Evolutionary conservation across 371 early-diverging fungal genomes (phyloP), one percentile per base, ranked within the genome.

Genomic region (Mucor circinelloides): DNA sequence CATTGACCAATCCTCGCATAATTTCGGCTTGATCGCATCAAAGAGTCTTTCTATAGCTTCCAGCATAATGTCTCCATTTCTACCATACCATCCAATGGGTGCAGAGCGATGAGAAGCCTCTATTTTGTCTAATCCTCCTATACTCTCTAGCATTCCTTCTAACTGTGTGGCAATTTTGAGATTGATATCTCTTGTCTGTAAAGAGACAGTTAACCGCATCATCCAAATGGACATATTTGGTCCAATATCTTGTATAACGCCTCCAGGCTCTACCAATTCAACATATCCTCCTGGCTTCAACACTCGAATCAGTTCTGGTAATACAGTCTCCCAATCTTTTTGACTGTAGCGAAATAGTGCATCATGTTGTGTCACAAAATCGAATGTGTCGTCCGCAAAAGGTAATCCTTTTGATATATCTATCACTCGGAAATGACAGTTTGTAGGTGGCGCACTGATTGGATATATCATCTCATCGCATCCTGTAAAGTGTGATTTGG

Each of bases 1-100:
- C 76, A 82, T 82, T 1, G 76, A 77, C 82, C 82, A 82, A 64
- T 82, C 82, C 17, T 82, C 82, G 50, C 80, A 82, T 23, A 82
- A 28, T 25, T 78, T 70, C 10, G 82, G 82, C 63, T 76, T 77
- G 50, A 73, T 64, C 0, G 82, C 74, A 52, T 79, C 78, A 64
- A 79, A 73, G 13, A 82, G 46, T 9, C 82, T 70, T 15, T 75
- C 73, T 13, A 72, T 15, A 17, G 68, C 67, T 58, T 82, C 82
- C 2, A 77, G 59, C 60, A 70, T 70, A n/a, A 79, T 57, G 63
- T 82, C 82, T 3, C 82, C 82, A 8, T 68, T 60, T 38, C 67
- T 74, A 6, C 82, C 82, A 9, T 79, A 71, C 82, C 82, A 82
- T 15, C 79, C 82, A 8, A 82, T 62, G n/a, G 82, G 82, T 19